phyloP scores from a whole-genome alignment of 2,329 filamentous ascomycete genomes.

The Arthrobotrys sphaeroides region DNA sequence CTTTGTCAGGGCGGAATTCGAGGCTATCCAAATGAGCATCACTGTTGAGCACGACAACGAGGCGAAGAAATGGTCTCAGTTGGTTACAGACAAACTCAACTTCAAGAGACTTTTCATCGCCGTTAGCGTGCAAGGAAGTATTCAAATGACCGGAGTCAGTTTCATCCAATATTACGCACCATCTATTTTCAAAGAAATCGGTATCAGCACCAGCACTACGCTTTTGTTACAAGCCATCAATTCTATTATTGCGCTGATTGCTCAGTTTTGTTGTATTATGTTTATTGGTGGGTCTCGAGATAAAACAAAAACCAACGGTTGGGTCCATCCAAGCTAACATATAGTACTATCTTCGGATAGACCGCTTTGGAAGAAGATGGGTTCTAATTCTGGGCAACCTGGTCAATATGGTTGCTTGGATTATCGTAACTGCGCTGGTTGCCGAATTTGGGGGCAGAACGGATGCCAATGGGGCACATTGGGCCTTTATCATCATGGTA shows the following conservation, averaged over 20 bases:
- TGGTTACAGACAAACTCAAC: conserved; percentile 72
- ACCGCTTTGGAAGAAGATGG: conserved; percentile 75
- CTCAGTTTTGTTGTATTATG: conserved; percentile 74
- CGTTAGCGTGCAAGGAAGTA: conserved; percentile 73
- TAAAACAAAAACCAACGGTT: too few species aligned
- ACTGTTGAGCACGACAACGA: conserved; percentile 73
- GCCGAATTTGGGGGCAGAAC: conserved; percentile 70
- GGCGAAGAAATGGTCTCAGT: conserved; percentile 75
- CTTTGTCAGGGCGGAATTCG: conserved; percentile 77
- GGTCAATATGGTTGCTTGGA: conserved; percentile 75
- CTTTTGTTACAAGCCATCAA: conserved; percentile 81
- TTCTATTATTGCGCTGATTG: conserved; percentile 74
- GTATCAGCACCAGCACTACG: conserved; percentile 72
- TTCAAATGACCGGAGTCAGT: conserved; percentile 79
- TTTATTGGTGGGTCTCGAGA: conserved; percentile 61
- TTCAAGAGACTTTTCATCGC: conserved; percentile 78
- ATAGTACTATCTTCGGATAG: conserved; percentile 61
- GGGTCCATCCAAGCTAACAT: neutral
- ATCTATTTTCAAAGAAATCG: conserved; percentile 74
- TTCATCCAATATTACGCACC: conserved; percentile 81
- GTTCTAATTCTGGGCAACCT: conserved; percentile 77
- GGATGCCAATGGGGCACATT: conserved; percentile 67
- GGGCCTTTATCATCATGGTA: conserved; percentile 75
- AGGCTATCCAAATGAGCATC: conserved; percentile 75
- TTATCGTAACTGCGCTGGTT: conserved; percentile 70